Base-by-base conservation (phyloP, 2,329 filamentous ascomycete species). In the Penicillium griseofulvum region DNA sequence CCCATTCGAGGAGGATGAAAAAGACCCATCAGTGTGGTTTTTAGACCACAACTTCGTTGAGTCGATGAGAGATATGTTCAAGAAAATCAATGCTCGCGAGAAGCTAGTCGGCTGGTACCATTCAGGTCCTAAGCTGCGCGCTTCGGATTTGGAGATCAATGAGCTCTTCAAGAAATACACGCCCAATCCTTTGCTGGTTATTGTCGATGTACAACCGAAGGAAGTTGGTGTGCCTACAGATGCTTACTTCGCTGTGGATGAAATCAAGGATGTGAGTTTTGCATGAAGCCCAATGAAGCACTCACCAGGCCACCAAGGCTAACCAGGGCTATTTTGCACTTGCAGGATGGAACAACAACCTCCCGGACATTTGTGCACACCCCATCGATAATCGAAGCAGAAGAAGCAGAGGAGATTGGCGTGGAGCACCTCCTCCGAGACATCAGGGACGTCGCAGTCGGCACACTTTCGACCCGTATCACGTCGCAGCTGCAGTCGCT, bases 71-170 rank as follows among this genome's bases (percentile, higher is more conserved):
- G 94, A 97, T 77, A 99, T 99, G 94, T 99, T 99, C 84, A 99
- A 99, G 83, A 97, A 97, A 80, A 92, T 99, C 82, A 99, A 99
- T 80, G 94, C 94, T 58, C 83, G 90, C 62, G 94, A 99, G 81
- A 97, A 97, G 86, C 84, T 99, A 74, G 95, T 99, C 83, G 94
- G 94, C 71, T 99, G 94, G 94, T 99, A 99, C 77, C 94, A 99
- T 78, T 96, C 94, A 19, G 94, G 94, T 39, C 94, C 94, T 37
- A 99, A 97, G 82, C 83, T 99, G 70, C 87, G 94, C 72, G 93
- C 92, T 53, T 97, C 94, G 43, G 94, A 99, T 81, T 80, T 99
- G 65, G 90, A 97, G 80, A 96, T 99, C 87, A 99, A 99, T 78
- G 94, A 99, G 79, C 85, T 99, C 56, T 97, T 99, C 85, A 99